Conservation (phyloP, 2,329 filamentous ascomycete genomes). For the Orbilia javanica region DNA sequence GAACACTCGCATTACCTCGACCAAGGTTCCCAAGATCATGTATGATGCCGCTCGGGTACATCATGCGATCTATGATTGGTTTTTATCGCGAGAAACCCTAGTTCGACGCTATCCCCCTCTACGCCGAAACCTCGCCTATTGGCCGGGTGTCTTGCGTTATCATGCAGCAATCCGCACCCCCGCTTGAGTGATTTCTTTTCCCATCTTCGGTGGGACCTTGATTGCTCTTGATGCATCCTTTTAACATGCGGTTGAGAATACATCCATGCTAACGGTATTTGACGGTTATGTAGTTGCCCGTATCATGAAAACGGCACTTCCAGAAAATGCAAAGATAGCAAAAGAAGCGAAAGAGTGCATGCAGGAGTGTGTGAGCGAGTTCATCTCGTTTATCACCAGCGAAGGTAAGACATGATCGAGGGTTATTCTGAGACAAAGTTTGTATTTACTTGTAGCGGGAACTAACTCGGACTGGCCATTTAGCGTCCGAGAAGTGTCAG, state of each 20-base stretch:
- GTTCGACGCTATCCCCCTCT: constrained; percentile 57
- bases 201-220: constrained; percentile 11
- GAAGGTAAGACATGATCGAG: constrained; percentile 77
- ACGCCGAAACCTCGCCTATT: constrained; percentile 58
- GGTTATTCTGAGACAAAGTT: constrained; percentile 36
- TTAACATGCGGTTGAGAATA: constrained; percentile 38
- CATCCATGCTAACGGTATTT: constrained; percentile 60
- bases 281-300: constrained; percentile 81
- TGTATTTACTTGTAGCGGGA: constrained; percentile 34
- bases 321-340: constrained; percentile 98
- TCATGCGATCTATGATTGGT: constrained; percentile 59
- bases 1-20: constrained; percentile 50
- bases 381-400: constrained; percentile 99
- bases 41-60: constrained; percentile 56
- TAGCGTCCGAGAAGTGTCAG: constrained; percentile 98
- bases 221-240: constrained; percentile 51
- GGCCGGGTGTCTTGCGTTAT: constrained; percentile 51
- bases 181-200: constrained; percentile 57
- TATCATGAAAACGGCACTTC: constrained; percentile 98
- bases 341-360: constrained; percentile 99
- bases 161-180: constrained; percentile 58
- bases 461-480: constrained; percentile 30
- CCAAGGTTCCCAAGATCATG: constrained; percentile 27
- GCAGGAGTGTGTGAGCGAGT: constrained; percentile 99
- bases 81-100: constrained; percentile 55